Evolutionary conservation across 768 basidiomycete genomes (phyloP).

Genomic region (Trametes gibbosa): DNA sequence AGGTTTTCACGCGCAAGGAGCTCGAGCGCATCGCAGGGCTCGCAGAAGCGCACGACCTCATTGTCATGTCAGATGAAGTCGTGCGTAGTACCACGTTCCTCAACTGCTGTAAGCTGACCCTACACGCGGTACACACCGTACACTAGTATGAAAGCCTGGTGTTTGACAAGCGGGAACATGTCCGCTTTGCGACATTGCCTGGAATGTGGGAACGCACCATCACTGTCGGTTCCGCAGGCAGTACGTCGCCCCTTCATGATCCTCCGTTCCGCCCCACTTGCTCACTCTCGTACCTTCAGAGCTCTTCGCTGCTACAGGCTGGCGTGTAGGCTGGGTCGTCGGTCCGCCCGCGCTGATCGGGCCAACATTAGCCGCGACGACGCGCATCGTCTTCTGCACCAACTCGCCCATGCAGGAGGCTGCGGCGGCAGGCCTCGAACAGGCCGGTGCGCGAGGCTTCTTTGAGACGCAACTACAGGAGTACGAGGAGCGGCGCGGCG

Average conservation of each 20-base stretch:
- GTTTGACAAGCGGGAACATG: slow-evolving; percentile 82
- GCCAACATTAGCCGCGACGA: slow-evolving; percentile 85
- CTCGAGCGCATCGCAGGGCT: slow-evolving; percentile 81
- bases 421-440: slow-evolving; percentile 80
- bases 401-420: slow-evolving; percentile 96
- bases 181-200: slow-evolving; percentile 89
- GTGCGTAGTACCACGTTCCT: slow-evolving; percentile 43
- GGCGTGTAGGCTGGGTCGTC: slow-evolving; percentile 96
- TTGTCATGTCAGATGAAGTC: slow-evolving; percentile 96
- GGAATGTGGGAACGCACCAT: slow-evolving; percentile 99
- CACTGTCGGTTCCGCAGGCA: slow-evolving; percentile 91
- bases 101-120: not conserved
- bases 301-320: slow-evolving; percentile 94
- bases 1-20: slow-evolving; percentile 85
- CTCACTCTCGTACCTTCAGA: slow-evolving; percentile 44
- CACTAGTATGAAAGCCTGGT: slow-evolving; percentile 88
- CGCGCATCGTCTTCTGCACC: slow-evolving; percentile 91
- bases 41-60: slow-evolving; percentile 86
- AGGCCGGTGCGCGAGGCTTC: slow-evolving; percentile 66
- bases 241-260: slow-evolving; percentile 39
- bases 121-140: too few species aligned
- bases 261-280: not conserved
- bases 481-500: slow-evolving; percentile 73
- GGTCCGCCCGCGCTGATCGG: slow-evolving; percentile 77
- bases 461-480: slow-evolving; percentile 74